Evolutionary conservation across 2,329 filamentous ascomycete genomes (phyloP), one percentile per base, ranked within the genome.

Genomic region (Periconia macrospinosa): DNA sequence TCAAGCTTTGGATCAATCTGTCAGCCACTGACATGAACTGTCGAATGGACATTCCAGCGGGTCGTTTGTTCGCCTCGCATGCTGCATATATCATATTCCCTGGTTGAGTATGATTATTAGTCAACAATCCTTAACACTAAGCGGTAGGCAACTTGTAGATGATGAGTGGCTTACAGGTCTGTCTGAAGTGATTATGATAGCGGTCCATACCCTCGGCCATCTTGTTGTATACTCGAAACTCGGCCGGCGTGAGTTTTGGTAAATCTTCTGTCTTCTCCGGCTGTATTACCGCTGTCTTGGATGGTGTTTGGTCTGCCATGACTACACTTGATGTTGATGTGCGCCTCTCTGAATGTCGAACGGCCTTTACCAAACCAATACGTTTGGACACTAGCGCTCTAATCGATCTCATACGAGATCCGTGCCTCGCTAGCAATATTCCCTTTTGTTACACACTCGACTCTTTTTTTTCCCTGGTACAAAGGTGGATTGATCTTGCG

Each of bases 151-250:
- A 6, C 33, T 14, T 14, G 15, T 37, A 37, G 15, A 37, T 37
- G 15, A 37, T 14, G 5, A 37, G 11, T 90, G 11, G 15, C 33
- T 37, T 37, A 37, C 90, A 96, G 3, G 83, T 83, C 42, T 60
- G 49, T 3, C 67, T 64, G 52, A 70, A 72, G 56, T 68, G 62
- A n/a, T 57, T 63, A 56, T 66, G 56, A 75, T 87, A 92, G 57
- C 82, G 77, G 43, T 92, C 83, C 90, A 92, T 92, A 58, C 83
- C 81, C 52, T 89, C 88, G 0, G 89, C 86, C 66, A 91, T 76
- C n/a, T 80, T 80, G 74, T 92, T 92, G 73, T 88, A 92, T 40
- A 79, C 75, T 47, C 79, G 79, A 66, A 90, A 92, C 52, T 93
- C 88, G 52, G 80, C 77, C 1, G 84, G 73, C 0, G 84, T 85